Percentiles rank a stretch among this genome's conserved stretches.
Conservation (phyloP, 768 basidiomycete species). For the Boletus sp. region DNA sequence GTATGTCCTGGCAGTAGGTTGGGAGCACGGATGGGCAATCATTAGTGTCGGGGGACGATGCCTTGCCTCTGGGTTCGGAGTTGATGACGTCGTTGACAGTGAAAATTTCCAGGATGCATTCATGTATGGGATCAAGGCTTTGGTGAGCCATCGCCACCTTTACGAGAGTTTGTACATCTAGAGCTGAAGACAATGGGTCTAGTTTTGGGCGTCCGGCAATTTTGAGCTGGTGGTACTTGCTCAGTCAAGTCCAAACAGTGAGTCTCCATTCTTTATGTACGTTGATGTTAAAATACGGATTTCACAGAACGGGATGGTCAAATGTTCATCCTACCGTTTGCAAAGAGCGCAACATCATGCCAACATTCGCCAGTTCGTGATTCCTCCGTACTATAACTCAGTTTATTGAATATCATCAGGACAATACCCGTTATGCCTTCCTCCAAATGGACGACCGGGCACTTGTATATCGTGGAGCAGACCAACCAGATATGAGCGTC, state of each 20-base stretch:
- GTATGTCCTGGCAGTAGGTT: conserved; percentile 91
- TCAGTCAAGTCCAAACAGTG: conserved; percentile 50
- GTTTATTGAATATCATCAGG: conserved; percentile 45
- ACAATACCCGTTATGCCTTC: conserved; percentile 94
- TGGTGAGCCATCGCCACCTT: conserved; percentile 48
- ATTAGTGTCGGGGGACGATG: conserved; percentile 90
- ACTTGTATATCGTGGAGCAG: conserved; percentile 91
- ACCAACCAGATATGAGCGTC: conserved; percentile 97
- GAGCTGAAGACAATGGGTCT: background rate
- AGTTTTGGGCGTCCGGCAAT: conserved; percentile 97
- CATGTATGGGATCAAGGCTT: conserved; percentile 72
- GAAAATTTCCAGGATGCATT: conserved; percentile 75
- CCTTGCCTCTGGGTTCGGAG: conserved; percentile 73
- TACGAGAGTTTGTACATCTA: background rate
- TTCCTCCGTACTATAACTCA: background rate
- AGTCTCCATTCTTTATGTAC: conserved; percentile 13
- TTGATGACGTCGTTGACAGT: conserved; percentile 59
- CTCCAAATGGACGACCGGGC: conserved; percentile 94
- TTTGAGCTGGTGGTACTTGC: conserved; percentile 83
- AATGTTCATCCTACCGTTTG: conserved; percentile 85
- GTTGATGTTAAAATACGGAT: conserved; percentile 1
- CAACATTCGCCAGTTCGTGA: conserved; percentile 83
- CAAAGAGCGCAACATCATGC: conserved; percentile 89
- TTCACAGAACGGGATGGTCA: conserved; percentile 60
- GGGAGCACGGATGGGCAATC: conserved; percentile 86